Conservation (phyloP, 306 rosid species). For the Lablab purpureus region DNA sequence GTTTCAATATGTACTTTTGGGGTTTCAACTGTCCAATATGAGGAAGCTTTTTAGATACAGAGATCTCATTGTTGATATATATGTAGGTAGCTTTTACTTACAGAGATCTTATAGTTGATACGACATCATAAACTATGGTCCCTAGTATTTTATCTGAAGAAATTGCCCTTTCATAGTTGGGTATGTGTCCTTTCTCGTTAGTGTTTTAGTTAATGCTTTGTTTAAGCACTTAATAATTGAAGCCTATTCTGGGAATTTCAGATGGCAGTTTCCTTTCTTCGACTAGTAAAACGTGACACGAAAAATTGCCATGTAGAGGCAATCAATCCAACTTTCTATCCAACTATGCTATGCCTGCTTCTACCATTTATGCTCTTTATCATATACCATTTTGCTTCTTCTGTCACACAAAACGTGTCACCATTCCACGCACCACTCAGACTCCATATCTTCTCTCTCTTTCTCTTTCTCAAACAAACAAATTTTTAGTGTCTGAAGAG, state of each 20-base stretch:
- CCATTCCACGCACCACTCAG: conserved; percentile 5
- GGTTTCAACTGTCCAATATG: conserved; percentile 34
- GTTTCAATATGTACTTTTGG: neutral
- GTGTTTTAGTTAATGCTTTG: conserved; percentile 37
- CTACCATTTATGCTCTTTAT: conserved; percentile 31
- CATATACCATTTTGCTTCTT: conserved; percentile 34
- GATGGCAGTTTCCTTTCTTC: conserved; percentile 34
- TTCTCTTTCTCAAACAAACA: neutral
- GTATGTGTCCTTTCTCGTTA: conserved; percentile 24
- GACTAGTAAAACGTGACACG: conserved; percentile 45
- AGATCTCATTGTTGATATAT: conserved; percentile 39
- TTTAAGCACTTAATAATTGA: conserved; percentile 42
- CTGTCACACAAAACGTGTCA: conserved; percentile 26
- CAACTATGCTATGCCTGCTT: conserved; percentile 4
- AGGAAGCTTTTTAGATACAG: neutral
- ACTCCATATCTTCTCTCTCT: neutral
- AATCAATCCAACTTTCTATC: conserved; percentile 33
- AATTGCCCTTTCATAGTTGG: conserved; percentile 42
- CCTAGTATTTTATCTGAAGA: conserved; percentile 21
- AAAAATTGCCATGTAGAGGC: conserved; percentile 22
- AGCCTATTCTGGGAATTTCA: conserved; percentile 49
- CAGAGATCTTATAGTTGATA: neutral
- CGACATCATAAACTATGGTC: conserved; percentile 48
- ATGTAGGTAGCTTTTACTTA: neutral
- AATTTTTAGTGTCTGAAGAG: neutral